Evolutionary conservation across 371 early-diverging fungal genomes (phyloP).

Genomic region (Batkoa obscura): DNA sequence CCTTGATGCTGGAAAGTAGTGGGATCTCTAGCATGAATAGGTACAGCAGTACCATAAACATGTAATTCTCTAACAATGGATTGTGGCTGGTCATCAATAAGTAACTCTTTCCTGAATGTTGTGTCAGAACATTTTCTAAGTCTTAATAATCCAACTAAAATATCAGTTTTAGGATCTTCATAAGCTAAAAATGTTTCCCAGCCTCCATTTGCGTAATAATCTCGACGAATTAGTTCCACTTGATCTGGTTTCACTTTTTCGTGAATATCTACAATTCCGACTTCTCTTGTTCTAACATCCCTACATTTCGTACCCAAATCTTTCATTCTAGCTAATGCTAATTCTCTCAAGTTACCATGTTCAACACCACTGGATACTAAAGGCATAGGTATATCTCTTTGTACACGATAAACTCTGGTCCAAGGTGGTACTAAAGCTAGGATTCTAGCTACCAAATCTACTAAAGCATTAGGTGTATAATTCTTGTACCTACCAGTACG

Average conservation of each 20-base stretch:
- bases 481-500: slow-evolving; percentile 95
- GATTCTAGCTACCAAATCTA: slow-evolving; percentile 95
- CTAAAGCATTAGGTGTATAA: slow-evolving; percentile 95
- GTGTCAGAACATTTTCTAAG: slow-evolving; percentile 85
- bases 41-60: slow-evolving; percentile 98
- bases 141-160: slow-evolving; percentile 92
- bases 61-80: slow-evolving; percentile 98
- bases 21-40: slow-evolving; percentile 89
- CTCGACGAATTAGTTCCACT: slow-evolving; percentile 94
- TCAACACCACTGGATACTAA: slow-evolving; percentile 99
- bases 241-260: slow-evolving; percentile 86
- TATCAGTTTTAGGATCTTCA: slow-evolving; percentile 97
- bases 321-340: slow-evolving; percentile 92
- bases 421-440: slow-evolving; percentile 98
- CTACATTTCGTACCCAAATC: slow-evolving; percentile 96
- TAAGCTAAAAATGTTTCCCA: slow-evolving; percentile 99
- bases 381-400: slow-evolving; percentile 99
- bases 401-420: slow-evolving; percentile 99
- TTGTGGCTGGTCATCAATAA: slow-evolving; percentile 25
- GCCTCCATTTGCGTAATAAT: slow-evolving; percentile 97
- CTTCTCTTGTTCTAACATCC: slow-evolving; percentile 98
- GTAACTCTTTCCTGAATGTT: slow-evolving; percentile 80
- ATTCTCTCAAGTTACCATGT: slow-evolving; percentile 96
- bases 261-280: slow-evolving; percentile 98
- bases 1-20: slow-evolving; percentile 99